These are phyloP conservation scores for Laburnicola sp. DNA, from an alignment of 2,329 filamentous ascomycete species.

Conservation along the genomic window DNA sequence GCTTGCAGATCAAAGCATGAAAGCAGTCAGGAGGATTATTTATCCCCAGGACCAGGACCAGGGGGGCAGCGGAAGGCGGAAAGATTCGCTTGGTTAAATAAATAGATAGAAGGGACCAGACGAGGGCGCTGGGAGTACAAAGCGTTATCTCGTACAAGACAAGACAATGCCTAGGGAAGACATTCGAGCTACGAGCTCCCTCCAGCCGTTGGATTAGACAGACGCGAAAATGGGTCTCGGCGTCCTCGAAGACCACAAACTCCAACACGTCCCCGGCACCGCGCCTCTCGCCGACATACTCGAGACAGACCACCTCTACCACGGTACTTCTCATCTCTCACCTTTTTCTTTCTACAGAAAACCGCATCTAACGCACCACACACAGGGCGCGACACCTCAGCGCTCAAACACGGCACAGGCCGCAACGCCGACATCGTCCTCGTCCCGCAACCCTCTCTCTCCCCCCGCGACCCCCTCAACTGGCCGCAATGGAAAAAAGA, in stretches of 20 bases:
- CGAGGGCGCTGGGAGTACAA: too few relatives aligned
- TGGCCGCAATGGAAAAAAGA: conserved; percentile 32
- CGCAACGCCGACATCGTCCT: conserved; percentile 34
- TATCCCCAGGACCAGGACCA: too few relatives aligned
- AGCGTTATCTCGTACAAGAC: background rate
- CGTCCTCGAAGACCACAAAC: conserved; percentile 23
- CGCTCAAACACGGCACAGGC: conserved; percentile 33
- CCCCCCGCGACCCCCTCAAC: conserved; percentile 23
- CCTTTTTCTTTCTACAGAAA: background rate
- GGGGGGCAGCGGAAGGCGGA: too few relatives aligned
- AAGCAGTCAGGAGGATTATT: too few relatives aligned
- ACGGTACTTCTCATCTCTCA: conserved; percentile 9
- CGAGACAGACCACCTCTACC: conserved; percentile 17
- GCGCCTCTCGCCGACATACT: conserved; percentile 23
- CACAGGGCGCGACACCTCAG: conserved; percentile 28
- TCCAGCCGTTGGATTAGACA: too few relatives aligned
- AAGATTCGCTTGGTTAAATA: too few relatives aligned
- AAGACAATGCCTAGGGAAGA: too few relatives aligned
- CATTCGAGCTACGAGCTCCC: too few relatives aligned
- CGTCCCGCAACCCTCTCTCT: conserved; percentile 15
- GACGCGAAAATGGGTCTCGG: conserved; percentile 23
- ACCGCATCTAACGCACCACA: background rate
- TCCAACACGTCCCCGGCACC: conserved; percentile 27
- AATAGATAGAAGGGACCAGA: too few relatives aligned
- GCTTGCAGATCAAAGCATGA: too few relatives aligned